A percentile compares a stretch with the other conserved stretches of the same genome.
Conservation (phyloP, 2,329 filamentous ascomycete species). For the Amesomyces nigricolor region DNA sequence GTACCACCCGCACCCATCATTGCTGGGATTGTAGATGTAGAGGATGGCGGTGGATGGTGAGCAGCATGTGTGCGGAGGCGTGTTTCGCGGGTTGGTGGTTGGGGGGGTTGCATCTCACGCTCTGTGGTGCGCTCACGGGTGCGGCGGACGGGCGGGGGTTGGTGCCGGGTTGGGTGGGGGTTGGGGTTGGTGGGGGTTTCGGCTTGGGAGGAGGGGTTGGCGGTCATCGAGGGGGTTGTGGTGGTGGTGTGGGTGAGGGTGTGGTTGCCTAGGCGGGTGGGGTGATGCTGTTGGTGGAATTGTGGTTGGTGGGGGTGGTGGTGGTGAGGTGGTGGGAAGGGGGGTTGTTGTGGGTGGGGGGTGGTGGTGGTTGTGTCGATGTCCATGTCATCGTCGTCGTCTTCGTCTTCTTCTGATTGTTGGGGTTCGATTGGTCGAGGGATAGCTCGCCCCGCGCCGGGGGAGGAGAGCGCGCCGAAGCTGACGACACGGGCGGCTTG, state of each 20-base stretch:
- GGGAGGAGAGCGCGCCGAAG: not conserved
- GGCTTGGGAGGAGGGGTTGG: not conserved
- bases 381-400: conserved; percentile 16
- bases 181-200: conserved; percentile 10
- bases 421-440: not conserved
- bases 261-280: not conserved
- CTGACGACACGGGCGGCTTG: conserved; percentile 10
- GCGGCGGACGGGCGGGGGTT: conserved; percentile 6
- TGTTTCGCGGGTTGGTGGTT: not conserved
- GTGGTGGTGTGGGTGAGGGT: not conserved
- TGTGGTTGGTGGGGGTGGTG: not conserved
- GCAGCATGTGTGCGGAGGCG: not conserved
- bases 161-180: not conserved
- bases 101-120: not conserved
- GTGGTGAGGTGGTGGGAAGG: not conserved
- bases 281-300: not conserved
- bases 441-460: not conserved
- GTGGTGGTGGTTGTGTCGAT: conserved; percentile 6
- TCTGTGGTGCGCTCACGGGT: conserved; percentile 7
- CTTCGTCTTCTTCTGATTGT: conserved; percentile 7
- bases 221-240: not conserved
- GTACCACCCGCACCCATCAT: too few relatives aligned
- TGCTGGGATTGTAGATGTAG: not conserved
- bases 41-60: not conserved
- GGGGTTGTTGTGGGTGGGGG: not conserved